Evolutionary conservation across 768 basidiomycete species (phyloP).

Genomic region (Tylopilus vinaceipallidus): DNA sequence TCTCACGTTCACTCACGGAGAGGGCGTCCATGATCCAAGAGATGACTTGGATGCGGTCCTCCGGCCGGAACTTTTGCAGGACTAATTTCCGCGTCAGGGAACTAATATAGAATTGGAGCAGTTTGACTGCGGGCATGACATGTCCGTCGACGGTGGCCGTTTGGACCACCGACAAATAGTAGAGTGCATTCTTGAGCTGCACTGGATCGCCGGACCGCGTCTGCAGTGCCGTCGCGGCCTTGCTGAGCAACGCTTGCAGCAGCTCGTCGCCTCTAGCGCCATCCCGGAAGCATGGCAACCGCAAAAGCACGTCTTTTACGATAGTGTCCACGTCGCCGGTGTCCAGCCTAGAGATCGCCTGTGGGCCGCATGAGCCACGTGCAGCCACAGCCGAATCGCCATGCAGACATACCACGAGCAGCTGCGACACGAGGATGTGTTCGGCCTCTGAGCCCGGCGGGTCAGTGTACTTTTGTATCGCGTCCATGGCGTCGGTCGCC

Average conservation of each 20-base stretch:
- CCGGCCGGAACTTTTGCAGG: constrained; percentile 42
- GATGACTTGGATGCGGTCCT: constrained; percentile 46
- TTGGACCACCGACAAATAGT: constrained; percentile 47
- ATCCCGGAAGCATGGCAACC: constrained; percentile 44
- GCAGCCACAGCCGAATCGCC: not conserved
- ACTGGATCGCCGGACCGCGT: constrained; percentile 28
- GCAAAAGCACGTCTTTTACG: constrained; percentile 51
- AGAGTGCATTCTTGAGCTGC: constrained; percentile 37
- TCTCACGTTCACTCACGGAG: constrained; percentile 35
- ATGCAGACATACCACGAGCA: constrained; percentile 44
- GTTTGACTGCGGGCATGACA: constrained; percentile 40
- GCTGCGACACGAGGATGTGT: constrained; percentile 43
- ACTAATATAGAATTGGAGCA: constrained; percentile 54
- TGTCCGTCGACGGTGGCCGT: constrained; percentile 42
- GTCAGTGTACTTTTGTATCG: constrained; percentile 44
- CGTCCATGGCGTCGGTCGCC: constrained; percentile 46
- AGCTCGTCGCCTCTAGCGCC: constrained; percentile 38
- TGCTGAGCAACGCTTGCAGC: constrained; percentile 39
- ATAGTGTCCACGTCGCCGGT: constrained; percentile 43
- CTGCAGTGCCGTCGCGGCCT: constrained; percentile 35
- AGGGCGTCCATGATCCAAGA: constrained; percentile 45
- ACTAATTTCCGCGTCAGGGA: constrained; percentile 43
- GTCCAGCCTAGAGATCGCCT: constrained; percentile 52
- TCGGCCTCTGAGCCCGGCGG: constrained; percentile 46
- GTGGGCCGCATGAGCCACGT: constrained; percentile 5